Evolutionary conservation across 2,329 filamentous ascomycete species (phyloP).

Genomic region (Zasmidium cellare): DNA sequence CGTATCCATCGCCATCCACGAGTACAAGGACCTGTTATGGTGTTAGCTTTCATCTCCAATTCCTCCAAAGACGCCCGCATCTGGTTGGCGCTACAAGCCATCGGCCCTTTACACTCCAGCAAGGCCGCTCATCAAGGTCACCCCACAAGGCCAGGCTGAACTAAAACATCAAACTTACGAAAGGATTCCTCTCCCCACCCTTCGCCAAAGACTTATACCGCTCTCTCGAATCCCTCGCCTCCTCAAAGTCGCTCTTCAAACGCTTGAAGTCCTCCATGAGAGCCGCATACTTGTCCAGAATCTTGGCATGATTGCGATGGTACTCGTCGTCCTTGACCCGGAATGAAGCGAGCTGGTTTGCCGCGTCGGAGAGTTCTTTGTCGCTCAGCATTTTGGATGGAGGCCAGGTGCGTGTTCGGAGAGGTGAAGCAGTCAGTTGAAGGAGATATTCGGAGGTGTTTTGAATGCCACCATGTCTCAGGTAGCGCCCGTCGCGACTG

Average conservation of each 20-base stretch:
- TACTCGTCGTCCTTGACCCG: neutral
- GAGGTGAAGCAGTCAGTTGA: neutral
- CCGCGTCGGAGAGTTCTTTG: neutral
- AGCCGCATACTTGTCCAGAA: conserved; percentile 43
- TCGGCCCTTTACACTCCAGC: too few species aligned
- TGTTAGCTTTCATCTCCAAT: neutral
- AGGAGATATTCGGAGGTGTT: too few species aligned
- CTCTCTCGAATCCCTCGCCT: conserved; percentile 55
- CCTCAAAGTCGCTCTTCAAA: conserved; percentile 59
- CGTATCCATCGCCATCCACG: conserved; percentile 63
- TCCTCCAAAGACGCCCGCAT: too few species aligned
- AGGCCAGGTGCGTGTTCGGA: neutral
- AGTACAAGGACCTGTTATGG: conserved; percentile 48
- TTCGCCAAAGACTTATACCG: conserved; percentile 56
- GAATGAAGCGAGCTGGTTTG: neutral
- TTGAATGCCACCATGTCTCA: too few species aligned
- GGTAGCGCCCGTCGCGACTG: too few species aligned
- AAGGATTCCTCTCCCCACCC: conserved; percentile 53
- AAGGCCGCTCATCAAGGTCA: neutral
- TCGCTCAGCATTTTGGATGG: conserved; percentile 1
- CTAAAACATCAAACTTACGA: conserved; percentile 47
- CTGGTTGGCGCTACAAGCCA: too few species aligned
- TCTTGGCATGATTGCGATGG: conserved; percentile 23
- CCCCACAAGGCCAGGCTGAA: too few species aligned
- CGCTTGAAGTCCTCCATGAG: conserved; percentile 47